Evolutionary conservation across 805 yeast species (phyloP), one percentile per base, ranked within the genome.

Genomic region (Metschnikowia koreensis): DNA sequence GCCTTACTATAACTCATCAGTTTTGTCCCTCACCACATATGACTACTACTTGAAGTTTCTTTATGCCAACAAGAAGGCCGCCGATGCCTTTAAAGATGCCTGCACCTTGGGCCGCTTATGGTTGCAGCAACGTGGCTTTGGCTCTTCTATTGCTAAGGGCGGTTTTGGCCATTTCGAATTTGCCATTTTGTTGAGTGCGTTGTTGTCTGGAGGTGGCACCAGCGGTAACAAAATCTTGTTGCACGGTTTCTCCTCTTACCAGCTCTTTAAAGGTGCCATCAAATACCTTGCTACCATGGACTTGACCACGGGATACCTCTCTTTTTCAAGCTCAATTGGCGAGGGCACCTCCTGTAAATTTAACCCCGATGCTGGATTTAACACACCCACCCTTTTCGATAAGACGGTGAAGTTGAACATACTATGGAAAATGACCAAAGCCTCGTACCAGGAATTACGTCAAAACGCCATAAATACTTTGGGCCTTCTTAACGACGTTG

Each of bases 151-250:
- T 33, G 74, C 80, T 15, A 75, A 80, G 41, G 88, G 89, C 33
- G 98, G 98, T 0, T 93, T 94, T 67, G 98, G 98, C 11, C 88
- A 86, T 60, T 90, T 90, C 66, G 98, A 94, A 70, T 91, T 91
- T 67, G 85, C 91, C 31, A 71, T 86, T 38, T 68, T 93, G 46
- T 82, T 90, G 84, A 85, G 96, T 40, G 87, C 91, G 1, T 71
- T 94, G 48, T 73, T 94, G 41, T 83, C 84, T 55, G 97, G 97
- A 60, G 96, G 96, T 59, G 92, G 93, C 53, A 67, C 73, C 7
- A 77, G 76, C 58, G 94, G 96, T 12, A 86, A 85, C 61, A 87
- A 84, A 61, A 84, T 90, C 26, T 74, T 94, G 50, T 68, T 91
- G 38, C 86, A 85, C 60, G 99, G 98, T 0, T 93, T 87, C 67